Conservation (phyloP, 306 rosid genomes). For the Vigna nakashimae region DNA sequence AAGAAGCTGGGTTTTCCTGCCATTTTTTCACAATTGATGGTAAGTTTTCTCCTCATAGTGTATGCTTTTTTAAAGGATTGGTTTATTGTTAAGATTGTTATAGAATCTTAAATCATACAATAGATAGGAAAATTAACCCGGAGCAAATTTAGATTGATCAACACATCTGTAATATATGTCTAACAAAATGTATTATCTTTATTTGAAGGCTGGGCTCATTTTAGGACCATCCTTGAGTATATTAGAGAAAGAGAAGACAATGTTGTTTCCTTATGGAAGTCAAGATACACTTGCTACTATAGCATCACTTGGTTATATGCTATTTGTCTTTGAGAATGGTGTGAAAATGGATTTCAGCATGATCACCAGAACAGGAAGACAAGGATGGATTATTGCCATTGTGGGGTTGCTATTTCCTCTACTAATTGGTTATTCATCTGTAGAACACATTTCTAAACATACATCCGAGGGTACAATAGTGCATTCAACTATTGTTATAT, state of each 20-base stretch:
- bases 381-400: conserved; percentile 39
- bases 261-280: conserved; percentile 49
- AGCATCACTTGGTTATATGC: conserved; percentile 48
- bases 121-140: neutral
- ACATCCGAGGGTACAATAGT: too few relatives aligned
- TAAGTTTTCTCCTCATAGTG: conserved; percentile 23
- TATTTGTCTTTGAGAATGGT: conserved; percentile 50
- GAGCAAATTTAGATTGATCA: neutral
- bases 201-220: conserved; percentile 53
- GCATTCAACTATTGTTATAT: neutral
- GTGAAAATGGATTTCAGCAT: conserved; percentile 58
- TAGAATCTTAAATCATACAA: neutral
- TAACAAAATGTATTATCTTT: neutral
- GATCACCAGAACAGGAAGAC: conserved; percentile 49
- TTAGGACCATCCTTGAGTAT: conserved; percentile 47
- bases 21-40: conserved; percentile 59
- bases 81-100: neutral
- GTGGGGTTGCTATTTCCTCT: conserved; percentile 23
- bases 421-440: neutral
- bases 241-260: neutral
- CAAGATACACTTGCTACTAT: conserved; percentile 51
- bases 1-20: conserved; percentile 58
- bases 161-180: neutral
- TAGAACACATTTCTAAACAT: neutral
- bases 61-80: neutral